These are phyloP conservation scores for Durusdinium trenchii DNA, from an alignment of 73 alveolate species.

Conservation along the genomic window DNA sequence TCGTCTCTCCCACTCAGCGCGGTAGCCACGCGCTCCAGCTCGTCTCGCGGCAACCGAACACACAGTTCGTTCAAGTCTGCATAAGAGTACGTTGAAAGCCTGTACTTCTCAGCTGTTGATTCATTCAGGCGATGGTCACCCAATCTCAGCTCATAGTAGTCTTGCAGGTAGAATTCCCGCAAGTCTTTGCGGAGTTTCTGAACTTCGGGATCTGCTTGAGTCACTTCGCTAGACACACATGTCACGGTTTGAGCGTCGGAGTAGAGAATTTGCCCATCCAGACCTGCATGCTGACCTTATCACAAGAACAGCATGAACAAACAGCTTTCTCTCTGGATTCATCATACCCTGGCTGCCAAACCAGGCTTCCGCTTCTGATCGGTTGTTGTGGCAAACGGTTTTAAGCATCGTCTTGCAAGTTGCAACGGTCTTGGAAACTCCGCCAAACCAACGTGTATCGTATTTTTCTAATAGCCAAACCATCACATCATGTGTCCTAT, in stretches of 20 bases:
- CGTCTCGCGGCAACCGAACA: not conserved
- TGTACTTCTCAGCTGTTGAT: no score
- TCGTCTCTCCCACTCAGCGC: not conserved
- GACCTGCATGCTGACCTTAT: not conserved
- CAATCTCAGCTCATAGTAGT: not conserved
- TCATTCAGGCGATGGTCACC: no score
- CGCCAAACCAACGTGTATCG: no score
- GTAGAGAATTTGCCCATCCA: constrained; percentile 67
- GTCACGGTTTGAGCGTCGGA: constrained; percentile 40
- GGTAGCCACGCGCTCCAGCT: not conserved
- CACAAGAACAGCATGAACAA: not conserved
- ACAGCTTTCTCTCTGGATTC: no score
- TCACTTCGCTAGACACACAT: not conserved
- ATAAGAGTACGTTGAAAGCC: not conserved
- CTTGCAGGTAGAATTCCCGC: constrained; percentile 21
- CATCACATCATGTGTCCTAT: no score
- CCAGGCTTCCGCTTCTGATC: no score
- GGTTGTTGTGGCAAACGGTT: no score
- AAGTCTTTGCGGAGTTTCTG: not conserved
- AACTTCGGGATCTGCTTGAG: not conserved
- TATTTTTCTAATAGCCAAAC: no score
- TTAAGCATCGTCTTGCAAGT: no score
- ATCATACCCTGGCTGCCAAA: no score
- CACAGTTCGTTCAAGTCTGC: constrained; percentile 27
- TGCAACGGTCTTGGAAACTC: no score